Base-by-base conservation (phyloP, 2,329 filamentous ascomycete species). In the Fusarium fujikuroi region DNA sequence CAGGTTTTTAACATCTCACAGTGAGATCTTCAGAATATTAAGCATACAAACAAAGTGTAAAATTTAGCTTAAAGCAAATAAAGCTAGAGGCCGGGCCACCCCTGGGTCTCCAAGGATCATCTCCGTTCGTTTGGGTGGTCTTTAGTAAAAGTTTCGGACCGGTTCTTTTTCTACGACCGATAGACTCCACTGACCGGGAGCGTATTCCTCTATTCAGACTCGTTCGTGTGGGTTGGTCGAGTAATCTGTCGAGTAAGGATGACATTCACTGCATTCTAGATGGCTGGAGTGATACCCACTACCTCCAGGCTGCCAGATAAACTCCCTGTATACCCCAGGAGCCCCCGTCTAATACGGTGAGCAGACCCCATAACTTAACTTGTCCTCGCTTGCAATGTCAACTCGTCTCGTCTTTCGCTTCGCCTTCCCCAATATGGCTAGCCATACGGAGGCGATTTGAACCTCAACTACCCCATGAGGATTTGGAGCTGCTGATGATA, bases 151-250 rank as follows among this genome's bases (percentile, higher is more conserved):
- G 34, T 67, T 56, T 77, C 72, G 73, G 75, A 47, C 75, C 75
- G 75, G 75, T 66, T 72, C 61, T 65, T 72, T 42, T 70, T 77
- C 72, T 73, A 52, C 52, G 44, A 40, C 74, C 71, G 69, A 69
- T n/a, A n/a, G n/a, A 44, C 60, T 37, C 69, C 71, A 68, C 70
- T 47, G n/a, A 9, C 65, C 47, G 28, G 42, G 64, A 47, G 63
- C 43, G 7, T 44, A 9, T 40, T 56, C 21, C 54, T 57, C 46
- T 30, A 54, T 60, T 70, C 25, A 58, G 36, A 43, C 32, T 49
- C 39, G 30, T 32, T 44, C 16, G 19, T 36, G 56, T 53, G 61
- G 53, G 25, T 60, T 56, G 44, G 32, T 36, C 49, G 47, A 50
- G 9, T 52, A 34, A 25, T 52, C 5, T 21, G 9, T 43, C 43